Evolutionary conservation across 306 rosid species (phyloP), one percentile per base, ranked within the genome.

Genomic region (Alnus glutinosa): DNA sequence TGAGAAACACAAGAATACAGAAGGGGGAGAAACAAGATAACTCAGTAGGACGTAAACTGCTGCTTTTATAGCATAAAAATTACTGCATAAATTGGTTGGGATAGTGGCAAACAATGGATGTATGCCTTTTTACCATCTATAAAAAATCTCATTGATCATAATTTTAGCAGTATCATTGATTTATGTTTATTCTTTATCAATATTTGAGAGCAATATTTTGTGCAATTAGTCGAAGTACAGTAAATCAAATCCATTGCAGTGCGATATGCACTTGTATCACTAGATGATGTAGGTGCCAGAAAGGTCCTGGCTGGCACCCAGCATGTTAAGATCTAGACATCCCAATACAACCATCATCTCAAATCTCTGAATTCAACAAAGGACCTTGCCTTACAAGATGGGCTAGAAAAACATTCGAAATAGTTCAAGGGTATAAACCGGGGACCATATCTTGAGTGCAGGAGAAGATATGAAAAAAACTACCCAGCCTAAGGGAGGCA

Each of bases 1-100:
- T 96, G 89, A 64, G 80, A 80, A 69, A 80, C 66, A 70, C 39
- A 76, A 57, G 52, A 69, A 58, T 28, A 70, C 54, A 84, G 14
- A 62, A 47, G 2, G 63, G 55, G 46, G 51, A 79, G 16, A 75
- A 58, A 2, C 64, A 1, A 18, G 68, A 68, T 47, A 79, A 73
- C n/a, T 66, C 59, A 83, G 83, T 55, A n/a, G 30, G 55, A 13
- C 3, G 34, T 66, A 49, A 18, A 48, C 66, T 63, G 2, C 50
- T 66, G 61, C 55, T 55, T 80, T 76, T 63, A 73, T 23, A 23
- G 28, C 28, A 23, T 23, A 23, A 23, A 74, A 76, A 80, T 49
- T 75, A 64, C 80, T 78, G 32, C 44, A 61, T 57, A 71, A 68
- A 9, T 67, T 18, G 2, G 9, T 32, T 67, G 28, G 32, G 30